phyloP scores from a whole-genome alignment of 2,329 filamentous ascomycete genomes.

The Penicillium sp. region DNA sequence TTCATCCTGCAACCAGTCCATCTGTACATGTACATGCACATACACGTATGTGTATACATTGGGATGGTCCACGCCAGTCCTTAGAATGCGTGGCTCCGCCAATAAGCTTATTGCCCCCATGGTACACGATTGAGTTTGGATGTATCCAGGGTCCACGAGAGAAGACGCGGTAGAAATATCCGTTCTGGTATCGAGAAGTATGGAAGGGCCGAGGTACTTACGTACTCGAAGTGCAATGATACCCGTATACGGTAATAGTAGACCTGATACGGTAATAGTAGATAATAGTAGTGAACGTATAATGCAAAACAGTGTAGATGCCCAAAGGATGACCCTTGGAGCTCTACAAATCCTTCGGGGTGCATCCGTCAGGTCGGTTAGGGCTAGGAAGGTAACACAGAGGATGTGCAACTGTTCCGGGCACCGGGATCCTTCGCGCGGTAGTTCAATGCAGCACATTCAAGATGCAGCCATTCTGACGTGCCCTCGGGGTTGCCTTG shows the following conservation, averaged over 20 bases:
- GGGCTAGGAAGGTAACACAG: background rate
- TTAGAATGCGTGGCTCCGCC: background rate
- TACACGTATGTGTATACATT: background rate
- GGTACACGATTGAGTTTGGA: constrained; percentile 14
- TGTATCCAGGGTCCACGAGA: constrained; percentile 4
- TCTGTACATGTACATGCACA: background rate
- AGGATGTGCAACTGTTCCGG: background rate
- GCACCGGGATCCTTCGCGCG: constrained; percentile 8
- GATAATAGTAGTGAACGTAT: background rate
- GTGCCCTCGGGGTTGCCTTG: background rate
- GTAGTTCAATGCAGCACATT: constrained; percentile 5
- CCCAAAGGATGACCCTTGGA: background rate
- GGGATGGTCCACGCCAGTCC: background rate
- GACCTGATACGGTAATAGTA: background rate
- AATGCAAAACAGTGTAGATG: background rate
- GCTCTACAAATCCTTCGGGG: background rate
- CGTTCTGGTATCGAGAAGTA: too few species aligned
- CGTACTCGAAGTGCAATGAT: background rate
- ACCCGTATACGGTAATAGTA: background rate
- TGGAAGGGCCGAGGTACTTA: background rate
- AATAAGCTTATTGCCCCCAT: constrained; percentile 8
- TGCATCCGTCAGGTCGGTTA: background rate
- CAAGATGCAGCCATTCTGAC: background rate
- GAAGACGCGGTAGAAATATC: background rate
- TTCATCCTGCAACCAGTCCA: background rate